Evolutionary conservation across 148 eudicot genomes (phyloP), one percentile per base, ranked within the genome.

Genomic region (Persicaria tinctoria): DNA sequence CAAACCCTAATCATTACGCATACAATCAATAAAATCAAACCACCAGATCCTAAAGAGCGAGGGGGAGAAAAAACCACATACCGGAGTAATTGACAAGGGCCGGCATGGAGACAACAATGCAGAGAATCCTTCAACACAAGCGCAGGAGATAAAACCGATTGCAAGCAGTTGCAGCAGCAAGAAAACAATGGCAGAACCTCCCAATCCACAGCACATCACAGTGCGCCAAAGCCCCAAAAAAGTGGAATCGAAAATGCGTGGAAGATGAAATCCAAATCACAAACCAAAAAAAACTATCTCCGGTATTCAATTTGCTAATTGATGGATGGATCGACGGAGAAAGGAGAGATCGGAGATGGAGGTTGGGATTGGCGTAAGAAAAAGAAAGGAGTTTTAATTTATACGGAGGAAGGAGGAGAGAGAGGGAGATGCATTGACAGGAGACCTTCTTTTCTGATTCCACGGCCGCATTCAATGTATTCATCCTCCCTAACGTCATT

Each of bases 81-180:
- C 98, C 97, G 71, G 86, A 81, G 80, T 89, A 91, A 81, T 93
- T 87, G 79, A 93, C 83, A 80, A 91, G 87, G 50, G 88, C 80
- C 53, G 97, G 86, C 98, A 93, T 93, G 82, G 77, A 48, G 79
- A 78, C 68, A 66, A 66, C 47, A 66, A 66, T 66, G 70, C 47
- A 66, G 18, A 62, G 11, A 51, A 76, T 16, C 51, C 20, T 75
- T 53, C 56, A 53, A 32, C 45, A 12, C 1, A 32, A 32, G 41
- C 41, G 41, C 41, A 32, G 41, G 41, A 32, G 41, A 32, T 32
- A 0, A 32, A 32, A 32, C 41, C 41, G 41, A 32, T 32, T 32
- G 41, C 41, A 32, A 32, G 41, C 41, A 32, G 41, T 32, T 32
- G 41, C 41, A 32, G 41, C 3, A 32, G 8, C 54, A 49, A 47